These are phyloP conservation scores for Aspergillus sp. DNA, from an alignment of 2,329 filamentous ascomycete species.

Conservation along the genomic window DNA sequence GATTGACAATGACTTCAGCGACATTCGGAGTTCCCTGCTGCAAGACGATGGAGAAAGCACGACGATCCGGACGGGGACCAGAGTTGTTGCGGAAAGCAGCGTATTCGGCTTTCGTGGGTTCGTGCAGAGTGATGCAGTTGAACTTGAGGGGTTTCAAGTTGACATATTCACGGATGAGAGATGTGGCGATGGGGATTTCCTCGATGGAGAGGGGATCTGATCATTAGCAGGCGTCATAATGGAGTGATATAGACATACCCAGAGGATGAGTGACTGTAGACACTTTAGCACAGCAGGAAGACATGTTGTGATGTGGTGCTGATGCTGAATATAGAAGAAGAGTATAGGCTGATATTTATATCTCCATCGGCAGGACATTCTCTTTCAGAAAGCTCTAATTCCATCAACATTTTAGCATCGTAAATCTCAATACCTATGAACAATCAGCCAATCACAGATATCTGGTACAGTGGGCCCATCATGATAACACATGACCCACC, in stretches of 20 bases:
- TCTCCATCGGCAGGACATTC: slow-evolving; percentile 1
- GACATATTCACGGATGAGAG: slow-evolving; percentile 9
- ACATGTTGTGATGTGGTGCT: neutral
- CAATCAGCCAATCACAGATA: neutral
- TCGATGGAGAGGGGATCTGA: slow-evolving; percentile 9
- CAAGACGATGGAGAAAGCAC: slow-evolving; percentile 46
- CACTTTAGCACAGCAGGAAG: neutral
- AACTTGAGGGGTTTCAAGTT: slow-evolving; percentile 28
- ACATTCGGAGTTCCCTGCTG: slow-evolving; percentile 26
- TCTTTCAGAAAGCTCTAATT: neutral
- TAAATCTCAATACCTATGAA: neutral
- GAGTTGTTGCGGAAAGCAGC: slow-evolving; percentile 26
- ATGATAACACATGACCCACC: neutral
- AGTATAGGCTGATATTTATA: neutral
- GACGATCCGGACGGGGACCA: slow-evolving; percentile 26
- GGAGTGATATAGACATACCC: neutral
- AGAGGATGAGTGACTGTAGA: neutral
- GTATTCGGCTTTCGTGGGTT: slow-evolving; percentile 32
- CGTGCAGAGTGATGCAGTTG: slow-evolving; percentile 52
- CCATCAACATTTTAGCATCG: neutral
- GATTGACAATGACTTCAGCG: slow-evolving; percentile 25
- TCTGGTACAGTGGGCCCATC: neutral
- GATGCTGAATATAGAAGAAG: neutral
- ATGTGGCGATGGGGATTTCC: slow-evolving; percentile 9
- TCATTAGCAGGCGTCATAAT: neutral